These are phyloP conservation scores for Smallanthus sonchifolius DNA, from an alignment of 129 eudicot genomes.

Conservation along the genomic window DNA sequence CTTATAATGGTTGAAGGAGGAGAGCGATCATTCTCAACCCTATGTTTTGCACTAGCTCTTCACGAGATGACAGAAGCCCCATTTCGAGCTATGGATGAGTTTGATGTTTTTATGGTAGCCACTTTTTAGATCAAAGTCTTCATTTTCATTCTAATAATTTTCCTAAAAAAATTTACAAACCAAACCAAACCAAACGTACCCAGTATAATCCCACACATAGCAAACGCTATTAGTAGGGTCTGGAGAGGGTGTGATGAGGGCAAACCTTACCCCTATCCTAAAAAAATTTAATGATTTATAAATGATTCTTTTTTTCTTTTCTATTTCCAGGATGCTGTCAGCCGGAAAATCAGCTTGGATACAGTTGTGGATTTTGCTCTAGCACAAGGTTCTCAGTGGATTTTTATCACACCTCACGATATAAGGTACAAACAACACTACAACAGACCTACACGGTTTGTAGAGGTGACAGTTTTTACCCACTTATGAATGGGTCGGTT, in stretches of 20 bases:
- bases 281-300: neutral
- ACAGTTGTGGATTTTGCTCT: constrained; percentile 86
- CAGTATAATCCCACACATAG: too few species aligned
- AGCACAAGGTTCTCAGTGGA: constrained; percentile 88
- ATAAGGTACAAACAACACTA: constrained; percentile 68
- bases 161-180: too few species aligned
- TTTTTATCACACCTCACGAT: constrained; percentile 96
- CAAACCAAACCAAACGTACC: too few species aligned
- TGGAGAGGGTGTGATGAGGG: too few species aligned
- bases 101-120: constrained; percentile 96
- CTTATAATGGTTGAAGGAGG: constrained; percentile 56
- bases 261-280: neutral
- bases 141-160: neutral
- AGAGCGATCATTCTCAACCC: constrained; percentile 88
- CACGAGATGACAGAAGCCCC: constrained; percentile 99
- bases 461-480: neutral
- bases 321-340: constrained; percentile 86
- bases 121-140: neutral
- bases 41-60: constrained; percentile 91
- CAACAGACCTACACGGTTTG: too few species aligned
- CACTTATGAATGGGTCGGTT: neutral
- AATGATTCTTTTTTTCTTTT: neutral
- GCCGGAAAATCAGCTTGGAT: constrained; percentile 92
- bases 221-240: too few species aligned
- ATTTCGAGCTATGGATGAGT: constrained; percentile 98